These are phyloP conservation scores for Vickermania spadyakhi DNA, from an alignment of 208 protist species.

Conservation along the genomic window DNA sequence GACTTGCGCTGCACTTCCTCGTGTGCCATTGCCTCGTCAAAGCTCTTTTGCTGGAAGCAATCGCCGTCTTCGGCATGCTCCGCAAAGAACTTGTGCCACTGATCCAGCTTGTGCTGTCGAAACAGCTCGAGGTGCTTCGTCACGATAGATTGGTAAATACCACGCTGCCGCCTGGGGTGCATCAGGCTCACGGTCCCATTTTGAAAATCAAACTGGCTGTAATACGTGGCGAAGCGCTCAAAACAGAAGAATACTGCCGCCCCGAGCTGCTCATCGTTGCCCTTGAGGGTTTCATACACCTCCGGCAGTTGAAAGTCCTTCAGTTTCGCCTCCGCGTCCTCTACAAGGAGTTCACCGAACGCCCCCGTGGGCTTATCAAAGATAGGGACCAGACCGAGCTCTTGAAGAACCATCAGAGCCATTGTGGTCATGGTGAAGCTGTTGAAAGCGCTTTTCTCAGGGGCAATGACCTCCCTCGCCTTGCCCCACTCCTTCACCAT, in stretches of 20 bases:
- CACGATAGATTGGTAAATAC: conserved; percentile 54
- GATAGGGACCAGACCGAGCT: conserved; percentile 74
- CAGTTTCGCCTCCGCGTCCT: conserved; percentile 37
- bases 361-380: conserved; percentile 51
- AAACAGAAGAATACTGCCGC: conserved; percentile 83
- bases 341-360: conserved; percentile 64
- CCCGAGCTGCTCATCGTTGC: conserved; percentile 75
- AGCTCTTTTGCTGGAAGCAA: conserved; percentile 35
- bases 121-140: conserved; percentile 41
- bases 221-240: conserved; percentile 81
- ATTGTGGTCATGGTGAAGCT: conserved; percentile 88
- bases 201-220: conserved; percentile 72
- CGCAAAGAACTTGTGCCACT: conserved; percentile 49
- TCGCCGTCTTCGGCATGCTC: conserved; percentile 24
- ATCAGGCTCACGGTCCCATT: conserved; percentile 79
- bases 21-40: conserved; percentile 43
- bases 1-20: conserved; percentile 48
- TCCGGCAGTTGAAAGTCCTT: conserved; percentile 44
- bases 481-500: conserved; percentile 85
- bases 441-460: conserved; percentile 78
- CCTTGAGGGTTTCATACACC: conserved; percentile 61
- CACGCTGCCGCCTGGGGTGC: conserved; percentile 68
- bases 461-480: conserved; percentile 67
- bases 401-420: conserved; percentile 86
- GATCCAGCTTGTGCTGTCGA: conserved; percentile 26